These are phyloP conservation scores for Chrysoporthe austroafricana DNA, from an alignment of 2,329 filamentous ascomycete genomes.

Conservation along the genomic window DNA sequence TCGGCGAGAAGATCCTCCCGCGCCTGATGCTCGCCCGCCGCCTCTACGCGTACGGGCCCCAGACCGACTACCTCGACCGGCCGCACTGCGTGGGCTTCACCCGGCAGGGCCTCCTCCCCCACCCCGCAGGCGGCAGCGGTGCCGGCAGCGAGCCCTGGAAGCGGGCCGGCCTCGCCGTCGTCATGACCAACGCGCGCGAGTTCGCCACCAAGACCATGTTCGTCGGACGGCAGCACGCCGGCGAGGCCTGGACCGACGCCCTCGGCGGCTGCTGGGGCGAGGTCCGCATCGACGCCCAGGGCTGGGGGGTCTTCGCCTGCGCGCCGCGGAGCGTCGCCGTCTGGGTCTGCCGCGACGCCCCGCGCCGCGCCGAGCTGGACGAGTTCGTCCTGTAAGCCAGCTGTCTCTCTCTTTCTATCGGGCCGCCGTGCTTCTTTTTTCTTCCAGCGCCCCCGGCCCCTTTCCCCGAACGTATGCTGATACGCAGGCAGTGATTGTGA, in stretches of 20 bases:
- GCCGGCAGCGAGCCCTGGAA: conserved; percentile 39
- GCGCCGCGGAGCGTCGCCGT: conserved; percentile 59
- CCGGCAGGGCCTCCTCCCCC: conserved; percentile 48
- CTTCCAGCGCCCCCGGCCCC: no score
- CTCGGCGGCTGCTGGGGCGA: conserved; percentile 57
- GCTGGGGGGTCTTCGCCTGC: conserved; percentile 62
- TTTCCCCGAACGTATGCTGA: no score
- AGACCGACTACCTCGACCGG: conserved; percentile 65
- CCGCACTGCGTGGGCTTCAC: conserved; percentile 64
- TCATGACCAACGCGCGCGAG: conserved; percentile 55
- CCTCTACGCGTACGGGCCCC: conserved; percentile 68
- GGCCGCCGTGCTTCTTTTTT: accelerated
- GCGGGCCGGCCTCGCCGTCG: conserved; percentile 58
- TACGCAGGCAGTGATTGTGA: not conserved
- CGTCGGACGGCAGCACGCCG: conserved; percentile 60
- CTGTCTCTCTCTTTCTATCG: not conserved
- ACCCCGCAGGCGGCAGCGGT: conserved; percentile 37
- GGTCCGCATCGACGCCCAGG: conserved; percentile 61
- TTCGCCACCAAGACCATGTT: conserved; percentile 60
- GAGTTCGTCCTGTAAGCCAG: conserved; percentile 20
- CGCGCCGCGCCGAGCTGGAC: conserved; percentile 14
- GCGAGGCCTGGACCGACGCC: conserved; percentile 68
- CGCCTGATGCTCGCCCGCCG: conserved; percentile 65
- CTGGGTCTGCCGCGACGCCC: conserved; percentile 54
- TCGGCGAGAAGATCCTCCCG: conserved; percentile 55